Base-by-base conservation (phyloP, 108 stramenopile species). In the Cyclostephanos invisitatus region DNA sequence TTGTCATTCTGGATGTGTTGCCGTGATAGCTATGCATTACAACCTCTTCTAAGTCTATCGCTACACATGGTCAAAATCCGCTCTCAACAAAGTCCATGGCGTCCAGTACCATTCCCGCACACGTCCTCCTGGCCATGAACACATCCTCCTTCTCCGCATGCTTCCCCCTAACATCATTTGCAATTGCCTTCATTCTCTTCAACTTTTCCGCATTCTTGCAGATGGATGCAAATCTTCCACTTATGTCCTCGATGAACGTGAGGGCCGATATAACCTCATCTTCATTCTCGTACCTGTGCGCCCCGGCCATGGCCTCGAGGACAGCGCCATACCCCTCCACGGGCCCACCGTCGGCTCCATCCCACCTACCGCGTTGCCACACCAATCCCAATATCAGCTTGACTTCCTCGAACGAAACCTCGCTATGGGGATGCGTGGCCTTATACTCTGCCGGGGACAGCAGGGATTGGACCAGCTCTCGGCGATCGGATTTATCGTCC, bases 31-130 rank as follows among this genome's bases (percentile, higher is more conserved):
- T 14, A 14, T 5, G 27, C 29, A 57, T 28, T 7, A 2, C 17
- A 57, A 56, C 24, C 25, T 28, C 27, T 27, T 25, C 27, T 2
- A 11, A 56, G 12, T 56, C 0, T 3, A n/a, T 57, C 7, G 9
- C 27, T 14, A 57, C 27, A n/a, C 55, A 40, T 17, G 12, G 50
- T 68, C 37, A 79, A 32, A 84, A 73, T 65, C 90, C 87, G 44
- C 64, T 80, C 53, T 88, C 85, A 24, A 88, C 74, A 64, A 89
- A 93, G 36, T 85, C 81, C 89, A 93, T 90, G 10, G 85, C 82
- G 29, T 81, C 67, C 62, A 93, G 77, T 25, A 93, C 89, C 75
- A 90, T 68, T 21, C 87, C 92, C 46, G 88, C 78, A 70, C 89
- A 90, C 59, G 64, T 55, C 62, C 85, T 62, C 48, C 83, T 58